Percentiles rank a stretch among this genome's conserved stretches.
phyloP scores from a whole-genome alignment of 1,284 basidiomycete species.

The Psilocybe mexicana region DNA sequence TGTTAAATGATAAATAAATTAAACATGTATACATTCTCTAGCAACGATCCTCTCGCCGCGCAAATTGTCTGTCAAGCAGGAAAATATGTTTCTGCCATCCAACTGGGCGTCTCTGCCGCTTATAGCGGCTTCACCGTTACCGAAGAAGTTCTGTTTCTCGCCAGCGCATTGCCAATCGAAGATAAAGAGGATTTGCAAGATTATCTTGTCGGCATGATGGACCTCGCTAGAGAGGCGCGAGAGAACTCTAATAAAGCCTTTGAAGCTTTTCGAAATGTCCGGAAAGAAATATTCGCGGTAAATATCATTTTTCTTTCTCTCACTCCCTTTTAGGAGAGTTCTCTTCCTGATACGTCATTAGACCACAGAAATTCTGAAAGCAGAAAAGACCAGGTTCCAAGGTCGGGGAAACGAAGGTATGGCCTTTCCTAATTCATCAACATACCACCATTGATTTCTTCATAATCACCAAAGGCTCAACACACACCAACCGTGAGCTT shows the following conservation, averaged over 20 bases:
- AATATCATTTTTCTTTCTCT: background rate
- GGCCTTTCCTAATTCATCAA: too few species aligned
- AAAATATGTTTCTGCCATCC: conserved; percentile 9
- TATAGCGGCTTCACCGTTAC: conserved; percentile 17
- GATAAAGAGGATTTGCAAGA: conserved; percentile 12
- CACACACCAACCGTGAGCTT: background rate
- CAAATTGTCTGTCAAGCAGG: conserved; percentile 1
- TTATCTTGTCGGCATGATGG: conserved; percentile 13
- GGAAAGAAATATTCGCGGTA: conserved; percentile 7
- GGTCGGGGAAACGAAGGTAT: background rate
- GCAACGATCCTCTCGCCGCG: background rate
- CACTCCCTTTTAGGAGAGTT: background rate
- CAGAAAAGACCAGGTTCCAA: background rate
- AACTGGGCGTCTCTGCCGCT: conserved; percentile 9
- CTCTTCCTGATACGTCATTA: background rate
- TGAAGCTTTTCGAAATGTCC: conserved; percentile 10
- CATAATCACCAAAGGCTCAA: too few species aligned
- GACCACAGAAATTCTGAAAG: background rate
- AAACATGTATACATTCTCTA: background rate
- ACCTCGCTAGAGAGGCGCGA: conserved; percentile 8
- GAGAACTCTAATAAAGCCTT: conserved; percentile 11
- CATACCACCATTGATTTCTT: too few species aligned
- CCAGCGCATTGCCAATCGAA: conserved; percentile 5
- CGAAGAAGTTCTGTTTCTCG: conserved; percentile 17
- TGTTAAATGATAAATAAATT: too few species aligned